phyloP scores from a whole-genome alignment of 768 basidiomycete genomes.

The Dioszegia crocea region DNA sequence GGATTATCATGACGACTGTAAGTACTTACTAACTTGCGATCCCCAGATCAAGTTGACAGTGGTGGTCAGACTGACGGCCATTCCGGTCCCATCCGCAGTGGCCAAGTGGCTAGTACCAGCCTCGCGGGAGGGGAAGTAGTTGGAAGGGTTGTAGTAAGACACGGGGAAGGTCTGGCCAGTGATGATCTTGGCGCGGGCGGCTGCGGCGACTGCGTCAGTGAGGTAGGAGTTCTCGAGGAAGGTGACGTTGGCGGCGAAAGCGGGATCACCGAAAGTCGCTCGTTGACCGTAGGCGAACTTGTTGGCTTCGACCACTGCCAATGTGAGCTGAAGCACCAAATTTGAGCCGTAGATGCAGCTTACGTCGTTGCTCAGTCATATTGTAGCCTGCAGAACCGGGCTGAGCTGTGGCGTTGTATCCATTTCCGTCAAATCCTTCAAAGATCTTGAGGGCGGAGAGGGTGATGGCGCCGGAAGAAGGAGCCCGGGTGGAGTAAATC shows the following conservation, averaged over 20 bases:
- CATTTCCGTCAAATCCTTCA: slow-evolving; percentile 42
- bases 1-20: neutral
- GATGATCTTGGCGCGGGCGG: slow-evolving; percentile 39
- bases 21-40: slow-evolving; percentile 30
- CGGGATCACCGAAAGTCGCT: slow-evolving; percentile 50
- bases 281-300: slow-evolving; percentile 50
- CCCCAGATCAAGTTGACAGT: slow-evolving; percentile 43
- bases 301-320: slow-evolving; percentile 47
- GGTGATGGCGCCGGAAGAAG: slow-evolving; percentile 50
- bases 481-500: slow-evolving; percentile 51
- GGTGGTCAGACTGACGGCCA: slow-evolving; percentile 43
- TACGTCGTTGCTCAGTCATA: slow-evolving; percentile 46
- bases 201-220: slow-evolving; percentile 34
- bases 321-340: neutral
- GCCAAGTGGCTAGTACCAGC: slow-evolving; percentile 52
- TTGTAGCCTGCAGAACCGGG: slow-evolving; percentile 44
- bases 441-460: slow-evolving; percentile 51
- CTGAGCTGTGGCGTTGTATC: slow-evolving; percentile 11
- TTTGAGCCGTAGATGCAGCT: neutral
- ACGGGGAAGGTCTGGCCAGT: slow-evolving; percentile 41
- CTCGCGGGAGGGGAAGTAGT: slow-evolving; percentile 46
- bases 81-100: slow-evolving; percentile 48
- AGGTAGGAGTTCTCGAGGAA: slow-evolving; percentile 46
- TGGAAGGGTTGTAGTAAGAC: slow-evolving; percentile 48
- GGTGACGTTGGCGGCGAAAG: slow-evolving; percentile 52